These are phyloP conservation scores for Penicillium sp. DNA, from an alignment of 2,329 filamentous ascomycete genomes.

Conservation along the genomic window DNA sequence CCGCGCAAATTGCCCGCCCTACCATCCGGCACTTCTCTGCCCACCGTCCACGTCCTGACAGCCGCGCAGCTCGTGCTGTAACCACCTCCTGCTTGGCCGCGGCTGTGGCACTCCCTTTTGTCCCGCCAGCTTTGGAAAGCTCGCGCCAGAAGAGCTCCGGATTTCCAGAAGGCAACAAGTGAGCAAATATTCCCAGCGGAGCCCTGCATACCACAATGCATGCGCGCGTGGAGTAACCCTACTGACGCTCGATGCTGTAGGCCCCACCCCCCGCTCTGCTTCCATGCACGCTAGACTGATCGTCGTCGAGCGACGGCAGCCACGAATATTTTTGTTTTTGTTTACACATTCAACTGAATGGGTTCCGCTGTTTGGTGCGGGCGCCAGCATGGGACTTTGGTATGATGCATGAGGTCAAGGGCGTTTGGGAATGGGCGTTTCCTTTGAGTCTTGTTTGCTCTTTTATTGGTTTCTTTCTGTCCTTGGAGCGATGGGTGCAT, in stretches of 20 bases:
- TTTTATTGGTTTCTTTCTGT: neutral
- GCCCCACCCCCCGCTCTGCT: slow-evolving; percentile 46
- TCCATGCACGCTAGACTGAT: slow-evolving; percentile 42
- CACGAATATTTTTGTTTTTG: neutral
- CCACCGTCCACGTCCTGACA: slow-evolving; percentile 44
- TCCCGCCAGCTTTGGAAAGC: slow-evolving; percentile 52
- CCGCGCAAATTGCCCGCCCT: slow-evolving; percentile 35
- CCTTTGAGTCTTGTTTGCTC: neutral
- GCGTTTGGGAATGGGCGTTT: slow-evolving; percentile 23
- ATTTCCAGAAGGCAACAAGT: slow-evolving; percentile 45
- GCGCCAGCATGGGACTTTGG: slow-evolving; percentile 12
- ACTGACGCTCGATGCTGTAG: slow-evolving; percentile 24
- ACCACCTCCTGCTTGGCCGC: slow-evolving; percentile 47
- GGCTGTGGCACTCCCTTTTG: slow-evolving; percentile 50
- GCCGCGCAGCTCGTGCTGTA: slow-evolving; percentile 44
- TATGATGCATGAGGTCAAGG: slow-evolving; percentile 19
- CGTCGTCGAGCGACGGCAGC: neutral
- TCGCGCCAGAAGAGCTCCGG: slow-evolving; percentile 46
- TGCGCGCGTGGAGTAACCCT: neutral
- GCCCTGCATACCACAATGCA: neutral
- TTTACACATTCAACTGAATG: neutral
- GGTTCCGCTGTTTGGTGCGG: slow-evolving; percentile 14
- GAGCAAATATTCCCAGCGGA: slow-evolving; percentile 17
- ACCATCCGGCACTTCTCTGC: slow-evolving; percentile 51
- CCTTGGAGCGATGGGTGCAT: neutral